Percentiles rank a stretch among this genome's conserved stretches.
Conservation (phyloP, 75 land plant species). For the Chamaecyparis obtusa region DNA sequence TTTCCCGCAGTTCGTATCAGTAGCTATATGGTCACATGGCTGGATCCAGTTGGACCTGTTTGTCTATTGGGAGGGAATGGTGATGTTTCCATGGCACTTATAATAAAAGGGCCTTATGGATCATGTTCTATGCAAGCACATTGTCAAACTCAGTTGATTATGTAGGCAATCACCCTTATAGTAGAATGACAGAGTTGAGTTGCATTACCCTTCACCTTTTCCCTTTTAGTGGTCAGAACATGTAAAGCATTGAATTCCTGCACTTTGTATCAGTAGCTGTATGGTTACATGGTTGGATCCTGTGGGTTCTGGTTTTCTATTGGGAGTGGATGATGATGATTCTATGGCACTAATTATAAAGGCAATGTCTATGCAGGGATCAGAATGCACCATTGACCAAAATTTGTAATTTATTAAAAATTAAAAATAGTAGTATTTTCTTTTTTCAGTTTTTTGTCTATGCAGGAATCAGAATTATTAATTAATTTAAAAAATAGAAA, state of each 20-base stretch:
- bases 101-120: too few species aligned
- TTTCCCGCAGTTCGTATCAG: not conserved
- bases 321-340: not conserved
- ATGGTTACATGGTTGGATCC: not conserved
- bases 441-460: too few species aligned
- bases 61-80: too few species aligned
- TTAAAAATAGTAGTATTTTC: too few species aligned
- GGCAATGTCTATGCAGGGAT: too few species aligned
- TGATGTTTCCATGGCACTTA: too few species aligned
- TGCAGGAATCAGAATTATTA: too few species aligned
- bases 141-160: not conserved
- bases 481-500: too few species aligned
- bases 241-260: not conserved
- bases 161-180: not conserved
- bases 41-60: not conserved
- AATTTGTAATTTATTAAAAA: too few species aligned
- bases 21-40: not conserved
- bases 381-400: too few species aligned
- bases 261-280: not conserved
- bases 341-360: not conserved
- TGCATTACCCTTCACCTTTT: too few species aligned
- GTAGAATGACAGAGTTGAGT: not conserved
- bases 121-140: not conserved
- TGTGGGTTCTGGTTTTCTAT: not conserved
- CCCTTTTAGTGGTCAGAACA: too few species aligned